phyloP scores from a whole-genome alignment of 2,329 filamentous ascomycete species.

The Fusarium nematophilum region DNA sequence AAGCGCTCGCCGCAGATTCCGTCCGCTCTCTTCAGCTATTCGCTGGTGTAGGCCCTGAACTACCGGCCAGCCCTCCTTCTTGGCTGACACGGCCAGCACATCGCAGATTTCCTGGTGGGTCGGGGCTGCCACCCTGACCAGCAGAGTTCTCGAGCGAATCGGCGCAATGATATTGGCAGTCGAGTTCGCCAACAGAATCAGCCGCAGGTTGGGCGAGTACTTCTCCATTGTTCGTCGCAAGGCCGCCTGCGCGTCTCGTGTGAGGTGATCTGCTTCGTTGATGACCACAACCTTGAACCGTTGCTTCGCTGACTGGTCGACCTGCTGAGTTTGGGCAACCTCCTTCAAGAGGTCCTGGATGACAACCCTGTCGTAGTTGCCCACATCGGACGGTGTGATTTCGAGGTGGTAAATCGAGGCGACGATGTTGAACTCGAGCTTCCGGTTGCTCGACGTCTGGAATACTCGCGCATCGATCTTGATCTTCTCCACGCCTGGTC shows the following conservation, averaged over 20 bases:
- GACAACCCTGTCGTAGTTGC: constrained; percentile 95
- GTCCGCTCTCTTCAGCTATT: constrained; percentile 89
- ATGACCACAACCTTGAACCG: constrained; percentile 99
- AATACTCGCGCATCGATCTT: constrained; percentile 98
- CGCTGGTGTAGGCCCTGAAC: constrained; percentile 81
- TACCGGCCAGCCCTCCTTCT: constrained; percentile 86
- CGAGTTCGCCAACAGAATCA: constrained; percentile 94
- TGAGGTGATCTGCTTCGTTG: constrained; percentile 97
- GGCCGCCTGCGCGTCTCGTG: constrained; percentile 93
- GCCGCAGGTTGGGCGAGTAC: constrained; percentile 91
- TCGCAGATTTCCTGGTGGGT: constrained; percentile 85
- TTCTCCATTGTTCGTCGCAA: constrained; percentile 98
- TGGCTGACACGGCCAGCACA: constrained; percentile 76
- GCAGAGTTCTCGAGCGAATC: constrained; percentile 89
- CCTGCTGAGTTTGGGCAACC: constrained; percentile 98
- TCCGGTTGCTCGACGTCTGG: constrained; percentile 94
- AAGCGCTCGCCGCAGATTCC: constrained; percentile 89
- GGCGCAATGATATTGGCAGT: constrained; percentile 99
- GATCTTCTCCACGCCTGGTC: constrained; percentile 98
- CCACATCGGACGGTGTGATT: constrained; percentile 97
- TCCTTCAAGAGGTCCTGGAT: constrained; percentile 96
- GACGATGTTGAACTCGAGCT: constrained; percentile 99
- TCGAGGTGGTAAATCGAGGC: constrained; percentile 97
- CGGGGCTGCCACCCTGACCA: constrained; percentile 92
- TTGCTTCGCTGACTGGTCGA: constrained; percentile 91